Percentiles rank a stretch among this genome's conserved stretches.
Evolutionary conservation across 1,284 basidiomycete species (phyloP).

Genomic region (Ustilago trichophora): DNA sequence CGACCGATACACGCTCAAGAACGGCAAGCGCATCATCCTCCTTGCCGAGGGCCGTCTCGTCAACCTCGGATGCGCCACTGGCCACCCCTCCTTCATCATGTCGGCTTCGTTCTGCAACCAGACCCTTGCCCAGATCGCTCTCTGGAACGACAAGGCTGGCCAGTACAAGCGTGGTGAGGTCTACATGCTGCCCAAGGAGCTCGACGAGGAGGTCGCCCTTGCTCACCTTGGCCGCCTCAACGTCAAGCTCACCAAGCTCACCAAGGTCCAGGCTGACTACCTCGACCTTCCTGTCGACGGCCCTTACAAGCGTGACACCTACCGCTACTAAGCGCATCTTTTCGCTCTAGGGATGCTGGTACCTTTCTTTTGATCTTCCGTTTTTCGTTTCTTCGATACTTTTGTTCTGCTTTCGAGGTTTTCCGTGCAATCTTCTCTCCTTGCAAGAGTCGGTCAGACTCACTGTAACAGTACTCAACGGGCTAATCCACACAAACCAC

Average conservation of each 20-base stretch:
- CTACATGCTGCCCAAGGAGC: conserved; percentile 83
- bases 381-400: conserved; percentile 4
- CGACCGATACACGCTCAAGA: conserved; percentile 89
- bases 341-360: conserved; percentile 23
- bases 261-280: conserved; percentile 83
- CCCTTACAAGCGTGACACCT: conserved; percentile 77
- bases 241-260: conserved; percentile 89
- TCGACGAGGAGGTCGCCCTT: conserved; percentile 98
- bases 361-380: conserved; percentile 6
- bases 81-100: conserved; percentile 83
- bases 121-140: conserved; percentile 95
- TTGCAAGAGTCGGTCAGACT: conserved; percentile 42
- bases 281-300: conserved; percentile 88
- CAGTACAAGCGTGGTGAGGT: conserved; percentile 76
- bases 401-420: conserved; percentile 24
- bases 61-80: conserved; percentile 85
- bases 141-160: conserved; percentile 83
- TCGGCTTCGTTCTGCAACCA: conserved; percentile 99
- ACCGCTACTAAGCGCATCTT: conserved; percentile 66
- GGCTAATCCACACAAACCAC: conserved; percentile 27
- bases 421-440: conserved; percentile 33
- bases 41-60: conserved; percentile 98
- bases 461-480: conserved; percentile 53
- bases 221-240: conserved; percentile 90
- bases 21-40: conserved; percentile 82